Evolutionary conservation across 352 stramenopile genomes (phyloP), one percentile per base, ranked within the genome.

Genomic region (Pythium monospermum): DNA sequence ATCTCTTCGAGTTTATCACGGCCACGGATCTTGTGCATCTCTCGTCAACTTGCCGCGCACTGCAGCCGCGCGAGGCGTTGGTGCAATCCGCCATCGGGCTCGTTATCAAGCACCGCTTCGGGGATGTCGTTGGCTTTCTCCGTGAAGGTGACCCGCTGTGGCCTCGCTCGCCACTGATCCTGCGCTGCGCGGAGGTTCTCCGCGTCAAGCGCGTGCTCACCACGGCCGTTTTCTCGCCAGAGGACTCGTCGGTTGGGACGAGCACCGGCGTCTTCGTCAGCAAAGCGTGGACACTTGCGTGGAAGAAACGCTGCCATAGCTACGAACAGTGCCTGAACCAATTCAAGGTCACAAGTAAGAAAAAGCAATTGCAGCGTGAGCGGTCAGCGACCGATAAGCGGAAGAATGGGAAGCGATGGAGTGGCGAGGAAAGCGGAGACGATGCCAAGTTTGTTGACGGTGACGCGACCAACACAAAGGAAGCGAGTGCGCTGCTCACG

Each of bases 311-410:
- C 33, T 83, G 77, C 49, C 73, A 85, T 32, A 36, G 23, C 15
- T 86, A 79, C 57, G 83, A 94, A 61, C 80, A 91, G 60, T 85
- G 75, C 52, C 28, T 91, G 15, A 57, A 68, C 59, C 83, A 92
- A 52, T 91, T 91, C 40, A 76, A 73, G 10, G 48, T 68, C 26
- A 72, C 77, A 11, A 88, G 87, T 56, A 75, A 82, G 45, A 84
- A 35, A 35, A 8, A 89, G 58, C 64, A 79, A 44, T 69, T 76
- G 35, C 64, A 86, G 60, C 55, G 67, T 51, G 52, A 74, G 45
- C 50, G 57, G 21, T 55, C 56, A 28, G 6, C 32, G 57, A 44
- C 57, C 49, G 32, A 26, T 22, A 50, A 42, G 10, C 31, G 39
- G 26, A 42, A 54, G 11, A 27, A 54, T 59, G 77, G 66, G 44